Evolutionary conservation across 306 rosid species (phyloP), one percentile per base, ranked within the genome.

Genomic region (Luffa aegyptiaca): DNA sequence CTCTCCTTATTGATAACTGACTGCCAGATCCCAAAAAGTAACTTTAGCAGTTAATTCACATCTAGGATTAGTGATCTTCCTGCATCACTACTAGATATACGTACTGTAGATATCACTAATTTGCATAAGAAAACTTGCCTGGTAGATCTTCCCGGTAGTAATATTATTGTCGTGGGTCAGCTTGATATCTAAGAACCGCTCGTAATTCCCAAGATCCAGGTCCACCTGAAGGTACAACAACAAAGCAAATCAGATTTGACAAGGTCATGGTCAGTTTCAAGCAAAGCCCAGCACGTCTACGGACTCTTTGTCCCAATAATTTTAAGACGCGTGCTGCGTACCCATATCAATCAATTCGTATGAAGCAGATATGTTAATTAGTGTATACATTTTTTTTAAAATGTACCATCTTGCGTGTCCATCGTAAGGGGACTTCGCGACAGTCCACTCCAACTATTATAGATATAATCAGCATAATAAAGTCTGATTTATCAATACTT

Each of bases 191-290:
- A 94, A 79, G 84, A 94, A 94, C 69, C 98, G 90, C 85, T 94
- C 98, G 85, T 94, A 94, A 84, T 94, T 94, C 83, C 98, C 98
- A 41, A 94, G 98, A 84, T 94, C 98, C 88, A 94, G 89, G 96
- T 94, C 98, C 94, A 94, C 98, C 98, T 94, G 45, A 31, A 82
- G 61, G 52, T n/a, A 56, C 62, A 81, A 87, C 63, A 81, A 44
- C 77, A 81, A 79, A 82, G n/a, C 84, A 75, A 80, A 62, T 58
- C 56, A 63, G 68, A 17, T 64, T 71, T 31, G n/a, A 77, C 41
- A 59, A 18, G 35, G 21, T 49, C 36, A 33, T 49, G 17, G 21
- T 4, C 44, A 48, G 61, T n/a, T 41, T 13, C 35, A 39, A 41
- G 20, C 48, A 68, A 37, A 39, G 16, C 33, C 33, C 12, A 68